Base-by-base conservation (phyloP, 2,329 filamentous ascomycete species). In the Pseudovirgaria hyperparasitica region DNA sequence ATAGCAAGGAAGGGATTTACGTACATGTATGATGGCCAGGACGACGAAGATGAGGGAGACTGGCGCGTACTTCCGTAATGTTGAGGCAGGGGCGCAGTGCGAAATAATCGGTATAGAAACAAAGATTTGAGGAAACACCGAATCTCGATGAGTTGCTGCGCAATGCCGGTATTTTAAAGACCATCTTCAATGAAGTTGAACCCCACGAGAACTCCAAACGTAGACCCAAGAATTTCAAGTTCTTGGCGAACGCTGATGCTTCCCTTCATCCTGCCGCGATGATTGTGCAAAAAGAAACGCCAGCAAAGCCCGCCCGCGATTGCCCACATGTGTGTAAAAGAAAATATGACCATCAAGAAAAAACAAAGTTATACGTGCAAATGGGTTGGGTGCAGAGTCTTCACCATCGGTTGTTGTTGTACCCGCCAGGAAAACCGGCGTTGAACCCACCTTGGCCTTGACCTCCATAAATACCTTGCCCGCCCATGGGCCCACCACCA, bases 401-500 rank as follows among this genome's bases (percentile, higher is more conserved):
- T 21, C n/a, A n/a, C n/a, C n/a, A n/a, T n/a, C 61, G 65, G 52
- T 71, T 72, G 54, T 70, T 65, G 34, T 63, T 62, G 58, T 92
- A 92, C 70, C 92, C 79, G 59, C 65, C 63, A 42, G 80, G 85
- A 73, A 92, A n/a, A n/a, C n/a, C n/a, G n/a, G n/a, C n/a, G n/a
- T n/a, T n/a, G n/a, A n/a, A 93, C 79, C 82, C 85, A 90, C 84
- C 84, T 87, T 70, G 67, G 55, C 68, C 66, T 60, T 92, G 79
- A 62, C 81, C 81, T 62, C 78, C 78, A 64, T 90, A 92, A 59
- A 90, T 70, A 60, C 81, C 82, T 71, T 90, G 82, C 60, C 81
- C 79, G 64, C 77, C 77, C 48, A 56, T 55, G n/a, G n/a, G n/a
- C 69, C 75, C 80, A 63, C 75, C 79, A 64, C 80, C 76, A 66